phyloP scores from a whole-genome alignment of 2,329 filamentous ascomycete genomes.

The Colletotrichum sp. region DNA sequence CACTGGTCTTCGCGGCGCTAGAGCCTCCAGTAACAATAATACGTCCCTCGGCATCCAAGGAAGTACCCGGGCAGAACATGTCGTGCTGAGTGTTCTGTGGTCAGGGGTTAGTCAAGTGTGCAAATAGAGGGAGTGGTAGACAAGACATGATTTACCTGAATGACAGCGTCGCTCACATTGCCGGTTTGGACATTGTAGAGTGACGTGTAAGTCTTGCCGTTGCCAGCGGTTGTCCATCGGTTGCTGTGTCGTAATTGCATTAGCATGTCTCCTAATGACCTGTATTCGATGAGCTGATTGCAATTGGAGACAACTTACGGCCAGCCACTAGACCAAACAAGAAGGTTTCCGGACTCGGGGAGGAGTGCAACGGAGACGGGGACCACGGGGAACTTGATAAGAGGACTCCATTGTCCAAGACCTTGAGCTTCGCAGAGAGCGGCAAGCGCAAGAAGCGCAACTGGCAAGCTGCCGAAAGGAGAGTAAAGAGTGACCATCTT shows the following conservation, averaged over 20 bases:
- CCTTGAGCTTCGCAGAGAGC: not conserved
- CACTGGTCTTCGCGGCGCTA: conserved; percentile 49
- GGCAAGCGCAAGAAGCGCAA: not conserved
- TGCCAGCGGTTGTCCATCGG: conserved; percentile 25
- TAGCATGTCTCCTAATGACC: not conserved
- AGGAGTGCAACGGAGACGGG: conserved; percentile 30
- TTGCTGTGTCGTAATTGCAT: not conserved
- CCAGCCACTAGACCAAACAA: conserved; percentile 11
- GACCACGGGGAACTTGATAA: conserved; percentile 39
- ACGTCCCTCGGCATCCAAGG: conserved; percentile 49
- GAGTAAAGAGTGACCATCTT: not conserved
- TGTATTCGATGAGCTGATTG: not conserved
- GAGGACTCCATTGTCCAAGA: conserved; percentile 36
- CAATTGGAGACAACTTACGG: not conserved
- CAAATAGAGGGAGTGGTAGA: not conserved
- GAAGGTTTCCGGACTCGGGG: conserved; percentile 8
- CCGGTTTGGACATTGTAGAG: conserved; percentile 20
- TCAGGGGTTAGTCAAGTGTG: not conserved
- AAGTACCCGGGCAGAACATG: conserved; percentile 64
- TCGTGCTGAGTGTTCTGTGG: conserved; percentile 48
- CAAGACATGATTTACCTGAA: conserved; percentile 24
- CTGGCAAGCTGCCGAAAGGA: not conserved
- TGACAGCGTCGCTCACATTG: conserved; percentile 28
- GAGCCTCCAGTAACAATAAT: conserved; percentile 60
- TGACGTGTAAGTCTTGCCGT: conserved; percentile 4